A percentile compares a stretch with the other conserved stretches of the same genome.
Conservation (phyloP, 768 basidiomycete genomes). For the Mrakia gelida region DNA sequence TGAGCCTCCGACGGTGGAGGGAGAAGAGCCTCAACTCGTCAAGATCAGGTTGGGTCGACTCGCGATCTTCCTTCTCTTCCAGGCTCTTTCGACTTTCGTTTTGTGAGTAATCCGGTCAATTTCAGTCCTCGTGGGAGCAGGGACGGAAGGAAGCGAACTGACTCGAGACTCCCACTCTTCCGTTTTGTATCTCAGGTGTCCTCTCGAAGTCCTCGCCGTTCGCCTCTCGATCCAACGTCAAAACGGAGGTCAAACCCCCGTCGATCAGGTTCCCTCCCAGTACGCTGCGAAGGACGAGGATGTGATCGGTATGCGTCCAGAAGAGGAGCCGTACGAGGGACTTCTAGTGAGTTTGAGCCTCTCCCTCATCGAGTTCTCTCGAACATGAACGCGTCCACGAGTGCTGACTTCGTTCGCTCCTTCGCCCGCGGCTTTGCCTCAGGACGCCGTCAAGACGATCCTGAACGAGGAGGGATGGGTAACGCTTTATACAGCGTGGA, state of each 20-base stretch:
- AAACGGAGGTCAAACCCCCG: conserved; percentile 5
- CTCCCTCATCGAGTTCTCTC: too few relatives aligned
- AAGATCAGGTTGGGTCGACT: conserved; percentile 8
- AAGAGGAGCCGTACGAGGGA: conserved; percentile 28
- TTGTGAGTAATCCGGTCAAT: conserved; percentile 1
- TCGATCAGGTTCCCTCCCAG: conserved; percentile 5
- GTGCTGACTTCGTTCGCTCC: too few relatives aligned
- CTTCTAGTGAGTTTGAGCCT: background rate
- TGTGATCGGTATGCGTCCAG: conserved; percentile 14
- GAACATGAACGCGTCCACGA: too few relatives aligned
- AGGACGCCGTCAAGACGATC: conserved; percentile 24
- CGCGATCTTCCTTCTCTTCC: conserved; percentile 19
- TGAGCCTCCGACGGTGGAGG: conserved; percentile 7
- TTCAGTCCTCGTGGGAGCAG: too few relatives aligned
- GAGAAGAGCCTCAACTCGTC: conserved; percentile 18
- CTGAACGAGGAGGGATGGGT: conserved; percentile 17
- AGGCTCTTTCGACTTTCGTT: conserved; percentile 21
- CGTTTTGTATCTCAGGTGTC: conserved; percentile 8
- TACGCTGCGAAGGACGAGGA: conserved; percentile 30
- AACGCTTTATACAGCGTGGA: conserved; percentile 25
- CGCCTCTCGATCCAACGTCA: conserved; percentile 29
- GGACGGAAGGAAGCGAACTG: too few relatives aligned
- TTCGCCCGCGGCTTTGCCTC: too few relatives aligned
- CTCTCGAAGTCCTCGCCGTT: conserved; percentile 29
- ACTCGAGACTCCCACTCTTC: background rate